A percentile compares a stretch with the other conserved stretches of the same genome.
phyloP scores from a whole-genome alignment of 2,329 filamentous ascomycete species.

The Ambrosiella cleistominuta region DNA sequence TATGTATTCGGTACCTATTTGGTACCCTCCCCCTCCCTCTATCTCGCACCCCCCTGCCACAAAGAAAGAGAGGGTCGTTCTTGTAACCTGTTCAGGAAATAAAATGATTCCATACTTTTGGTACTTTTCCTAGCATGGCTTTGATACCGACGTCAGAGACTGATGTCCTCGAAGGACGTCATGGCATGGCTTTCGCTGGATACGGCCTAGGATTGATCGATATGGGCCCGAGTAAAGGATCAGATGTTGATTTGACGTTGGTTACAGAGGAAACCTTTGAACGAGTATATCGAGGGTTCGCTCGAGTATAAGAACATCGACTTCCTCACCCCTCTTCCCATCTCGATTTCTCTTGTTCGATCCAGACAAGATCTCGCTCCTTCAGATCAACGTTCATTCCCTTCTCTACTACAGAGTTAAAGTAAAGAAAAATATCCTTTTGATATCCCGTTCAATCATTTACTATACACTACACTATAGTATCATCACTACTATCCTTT shows the following conservation, averaged over 20 bases:
- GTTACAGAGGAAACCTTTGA: not conserved
- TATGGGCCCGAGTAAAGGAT: not conserved
- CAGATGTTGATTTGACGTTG: not conserved
- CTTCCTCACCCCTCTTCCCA: slow-evolving; percentile 4
- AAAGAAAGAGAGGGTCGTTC: not conserved
- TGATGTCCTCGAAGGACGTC: not conserved
- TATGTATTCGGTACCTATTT: not conserved
- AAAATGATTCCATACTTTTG: slow-evolving; percentile 8
- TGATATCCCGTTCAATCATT: slow-evolving; percentile 3
- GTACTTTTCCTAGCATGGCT: not conserved
- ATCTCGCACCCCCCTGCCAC: not conserved
- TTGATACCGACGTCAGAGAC: slow-evolving; percentile 2
- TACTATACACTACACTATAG: not conserved
- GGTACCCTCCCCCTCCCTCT: too few relatives aligned
- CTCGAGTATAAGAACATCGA: slow-evolving; percentile 10
- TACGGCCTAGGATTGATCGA: not conserved
- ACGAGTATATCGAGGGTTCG: not conserved
- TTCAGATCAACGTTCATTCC: slow-evolving; percentile 3
- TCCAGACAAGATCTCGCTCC: slow-evolving; percentile 2
- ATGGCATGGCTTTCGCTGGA: not conserved
- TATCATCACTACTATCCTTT: not conserved
- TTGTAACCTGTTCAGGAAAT: slow-evolving; percentile 5
- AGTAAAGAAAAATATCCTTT: slow-evolving; percentile 3
- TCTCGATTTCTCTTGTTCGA: not conserved
- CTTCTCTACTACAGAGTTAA: not conserved